Evolutionary conservation across 2,329 filamentous ascomycete species (phyloP).

Genomic region (Diaporthe longicolla): DNA sequence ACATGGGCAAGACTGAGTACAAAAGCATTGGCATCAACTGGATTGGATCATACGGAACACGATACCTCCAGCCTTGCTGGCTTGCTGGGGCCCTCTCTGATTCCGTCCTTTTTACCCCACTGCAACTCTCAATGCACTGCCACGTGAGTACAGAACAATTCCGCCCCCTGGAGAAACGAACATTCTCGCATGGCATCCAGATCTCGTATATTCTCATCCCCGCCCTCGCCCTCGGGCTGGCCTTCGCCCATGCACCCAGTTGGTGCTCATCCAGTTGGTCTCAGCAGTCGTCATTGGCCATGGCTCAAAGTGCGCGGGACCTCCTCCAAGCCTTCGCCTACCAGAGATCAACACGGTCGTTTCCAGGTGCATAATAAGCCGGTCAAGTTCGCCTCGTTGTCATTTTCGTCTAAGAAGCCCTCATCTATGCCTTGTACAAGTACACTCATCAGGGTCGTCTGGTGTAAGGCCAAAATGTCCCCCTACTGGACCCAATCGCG

Average conservation of each 20-base stretch:
- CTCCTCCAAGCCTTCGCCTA: neutral
- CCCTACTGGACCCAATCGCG: neutral
- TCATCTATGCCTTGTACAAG: conserved; percentile 41
- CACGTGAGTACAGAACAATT: neutral
- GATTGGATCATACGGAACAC: neutral
- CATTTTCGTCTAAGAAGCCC: conserved; percentile 39
- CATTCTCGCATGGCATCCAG: neutral
- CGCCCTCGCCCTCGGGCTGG: neutral
- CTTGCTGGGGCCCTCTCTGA: neutral
- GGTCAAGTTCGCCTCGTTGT: conserved; percentile 33
- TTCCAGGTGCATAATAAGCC: conserved; percentile 1
- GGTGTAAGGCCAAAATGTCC: neutral
- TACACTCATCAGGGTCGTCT: conserved; percentile 30
- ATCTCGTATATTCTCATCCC: neutral
- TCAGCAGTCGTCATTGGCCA: neutral
- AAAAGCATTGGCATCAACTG: neutral
- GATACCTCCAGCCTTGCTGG: neutral
- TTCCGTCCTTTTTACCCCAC: neutral
- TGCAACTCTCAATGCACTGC: too few relatives aligned
- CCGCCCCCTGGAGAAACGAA: neutral
- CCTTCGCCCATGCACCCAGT: neutral
- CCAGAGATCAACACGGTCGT: neutral
- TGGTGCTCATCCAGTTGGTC: neutral
- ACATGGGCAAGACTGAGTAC: neutral
- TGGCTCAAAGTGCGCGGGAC: neutral